Conservation (phyloP, 768 basidiomycete species). For the Leccinum fibrillosum region DNA sequence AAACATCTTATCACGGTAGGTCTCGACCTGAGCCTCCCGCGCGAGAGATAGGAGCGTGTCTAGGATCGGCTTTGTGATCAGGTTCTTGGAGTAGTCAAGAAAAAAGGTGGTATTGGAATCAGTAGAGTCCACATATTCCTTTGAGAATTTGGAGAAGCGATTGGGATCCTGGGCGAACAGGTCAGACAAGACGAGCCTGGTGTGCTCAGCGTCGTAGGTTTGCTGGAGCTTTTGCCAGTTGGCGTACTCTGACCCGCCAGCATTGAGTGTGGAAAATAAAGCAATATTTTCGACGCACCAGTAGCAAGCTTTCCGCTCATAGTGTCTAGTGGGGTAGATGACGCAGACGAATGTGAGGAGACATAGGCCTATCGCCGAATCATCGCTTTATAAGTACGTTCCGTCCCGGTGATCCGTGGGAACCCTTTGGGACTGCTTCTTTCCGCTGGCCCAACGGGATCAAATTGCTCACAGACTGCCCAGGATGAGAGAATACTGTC, state of each 20-base stretch:
- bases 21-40: constrained; percentile 83
- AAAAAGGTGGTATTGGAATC: constrained; percentile 78
- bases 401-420: constrained; percentile 19
- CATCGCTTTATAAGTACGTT: neutral
- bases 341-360: constrained; percentile 2
- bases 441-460: constrained; percentile 1
- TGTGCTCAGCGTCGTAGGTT: constrained; percentile 69
- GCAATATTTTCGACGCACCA: constrained; percentile 32
- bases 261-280: neutral
- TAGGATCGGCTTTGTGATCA: constrained; percentile 85
- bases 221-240: constrained; percentile 90
- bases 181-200: constrained; percentile 81
- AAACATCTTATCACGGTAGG: constrained; percentile 89
- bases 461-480: constrained; percentile 6
- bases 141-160: constrained; percentile 85
- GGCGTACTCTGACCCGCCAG: constrained; percentile 60
- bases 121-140: constrained; percentile 62
- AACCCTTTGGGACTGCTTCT: constrained; percentile 3
- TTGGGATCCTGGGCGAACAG: constrained; percentile 87
- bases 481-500: constrained; percentile 20
- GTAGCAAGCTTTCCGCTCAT: constrained; percentile 69
- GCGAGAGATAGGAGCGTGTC: constrained; percentile 74
- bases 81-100: constrained; percentile 96
- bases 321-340: constrained; percentile 10
- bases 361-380: neutral